These are phyloP conservation scores for Diaporthe aspalathi DNA, from an alignment of 2,329 filamentous ascomycete genomes.

Conservation along the genomic window DNA sequence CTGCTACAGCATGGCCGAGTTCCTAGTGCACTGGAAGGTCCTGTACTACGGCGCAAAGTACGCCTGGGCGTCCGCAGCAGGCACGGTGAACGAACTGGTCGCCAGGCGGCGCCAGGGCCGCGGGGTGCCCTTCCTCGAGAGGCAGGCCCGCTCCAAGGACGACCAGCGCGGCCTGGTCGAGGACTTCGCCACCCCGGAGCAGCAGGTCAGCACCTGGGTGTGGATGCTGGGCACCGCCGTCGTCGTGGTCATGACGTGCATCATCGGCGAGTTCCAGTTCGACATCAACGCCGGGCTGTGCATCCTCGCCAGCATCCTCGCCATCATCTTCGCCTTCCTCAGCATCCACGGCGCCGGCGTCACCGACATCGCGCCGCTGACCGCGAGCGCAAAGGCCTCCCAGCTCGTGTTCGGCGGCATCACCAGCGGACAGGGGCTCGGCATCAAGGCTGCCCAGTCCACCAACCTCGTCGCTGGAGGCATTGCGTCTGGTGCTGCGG, in stretches of 20 bases:
- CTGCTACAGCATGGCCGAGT: constrained; percentile 53
- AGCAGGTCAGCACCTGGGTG: constrained; percentile 65
- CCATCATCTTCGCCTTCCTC: constrained; percentile 71
- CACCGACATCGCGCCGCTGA: constrained; percentile 72
- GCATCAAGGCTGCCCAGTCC: constrained; percentile 64
- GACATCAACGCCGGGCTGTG: constrained; percentile 67
- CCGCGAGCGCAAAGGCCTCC: constrained; percentile 74
- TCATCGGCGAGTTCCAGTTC: constrained; percentile 64
- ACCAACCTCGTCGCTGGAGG: constrained; percentile 74
- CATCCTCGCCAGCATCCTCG: constrained; percentile 65
- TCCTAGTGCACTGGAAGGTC: constrained; percentile 54
- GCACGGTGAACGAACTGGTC: constrained; percentile 52
- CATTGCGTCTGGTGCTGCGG: constrained; percentile 65
- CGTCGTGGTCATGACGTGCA: constrained; percentile 62
- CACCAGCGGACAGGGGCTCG: constrained; percentile 65
- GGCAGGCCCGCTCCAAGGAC: constrained; percentile 36
- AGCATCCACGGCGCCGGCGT: constrained; percentile 70
- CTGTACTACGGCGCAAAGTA: constrained; percentile 56
- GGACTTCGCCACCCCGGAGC: constrained; percentile 59
- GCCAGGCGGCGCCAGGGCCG: constrained; percentile 41
- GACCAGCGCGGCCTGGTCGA: constrained; percentile 41
- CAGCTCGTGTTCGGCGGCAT: constrained; percentile 76
- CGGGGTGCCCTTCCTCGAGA: constrained; percentile 12
- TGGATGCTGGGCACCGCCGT: constrained; percentile 61
- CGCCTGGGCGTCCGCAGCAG: constrained; percentile 55